Base-by-base conservation (phyloP, 2,329 filamentous ascomycete genomes). In the Botrytis squamosa region DNA sequence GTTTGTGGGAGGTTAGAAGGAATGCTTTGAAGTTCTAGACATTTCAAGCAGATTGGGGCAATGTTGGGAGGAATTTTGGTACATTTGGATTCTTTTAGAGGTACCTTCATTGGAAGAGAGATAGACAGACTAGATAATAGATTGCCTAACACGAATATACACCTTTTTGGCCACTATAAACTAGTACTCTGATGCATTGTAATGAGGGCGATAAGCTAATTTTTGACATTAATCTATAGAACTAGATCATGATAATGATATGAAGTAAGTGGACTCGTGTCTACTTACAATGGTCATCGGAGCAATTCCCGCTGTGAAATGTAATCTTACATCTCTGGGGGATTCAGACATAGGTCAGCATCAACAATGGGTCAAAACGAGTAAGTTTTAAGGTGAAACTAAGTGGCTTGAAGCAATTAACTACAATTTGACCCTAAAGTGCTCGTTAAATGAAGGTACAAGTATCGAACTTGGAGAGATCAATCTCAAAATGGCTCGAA, bases 161-260 rank as follows among this genome's bases (percentile, higher is more conserved):
- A 16, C 3, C n/a, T 3, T 42, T 33, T 29, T 40, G 1, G 9
- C 1, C 25, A 4, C 1, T 40, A 16, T 0, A 55, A 12, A 1
- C 5, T 2, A 7, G n/a, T 12, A 14, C 52, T 10, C 6, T 22
- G 2, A 42, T 68, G 36, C 18, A 20, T 16, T 68, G 0, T 20
- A 55, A 68, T 29, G 5, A 29, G 9, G 12, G 5, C 0, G 49
- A 55, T 55, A n/a, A 55, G 25, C 2, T 55, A 8, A 6, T n/a
- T 4, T n/a, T 16, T n/a, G 49, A 16, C 0, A 14, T 3, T 16
- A 16, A n/a, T n/a, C 25, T 16, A 7, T 16, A 16, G 3, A 16
- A 55, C 0, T 1, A 8, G 10, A 22, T n/a, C 3, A 29, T 29
- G 14, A 14, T 42, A 42, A 42, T 4, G 22, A 14, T 20, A 8